Conservation (phyloP, 2,329 filamentous ascomycete species). For the Penicillium paneum region DNA sequence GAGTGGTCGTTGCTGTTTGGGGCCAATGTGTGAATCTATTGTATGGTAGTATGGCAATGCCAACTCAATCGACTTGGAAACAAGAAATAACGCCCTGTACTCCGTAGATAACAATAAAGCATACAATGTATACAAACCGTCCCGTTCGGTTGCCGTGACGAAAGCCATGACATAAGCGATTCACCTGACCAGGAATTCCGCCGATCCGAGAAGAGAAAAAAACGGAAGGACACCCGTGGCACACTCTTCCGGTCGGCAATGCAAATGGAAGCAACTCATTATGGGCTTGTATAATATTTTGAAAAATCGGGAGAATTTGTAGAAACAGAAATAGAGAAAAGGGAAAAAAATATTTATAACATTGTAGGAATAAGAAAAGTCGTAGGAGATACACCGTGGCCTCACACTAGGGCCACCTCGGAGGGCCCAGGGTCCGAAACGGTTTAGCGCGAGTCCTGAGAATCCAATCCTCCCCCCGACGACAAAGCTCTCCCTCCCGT, state of each 20-base stretch:
- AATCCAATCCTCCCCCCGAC: constrained; percentile 40
- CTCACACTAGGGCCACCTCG: constrained; percentile 40
- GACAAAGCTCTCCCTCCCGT: constrained; percentile 44
- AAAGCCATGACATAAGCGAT: constrained; percentile 35
- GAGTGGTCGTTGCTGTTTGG: background rate
- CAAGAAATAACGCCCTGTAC: background rate
- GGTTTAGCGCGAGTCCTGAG: constrained; percentile 41
- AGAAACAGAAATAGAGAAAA: background rate
- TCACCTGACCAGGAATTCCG: constrained; percentile 33
- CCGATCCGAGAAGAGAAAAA: constrained; percentile 39
- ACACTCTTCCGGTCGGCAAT: constrained; percentile 8
- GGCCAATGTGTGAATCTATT: background rate
- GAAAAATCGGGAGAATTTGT: background rate
- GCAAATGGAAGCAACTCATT: background rate
- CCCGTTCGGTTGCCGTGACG: constrained; percentile 34
- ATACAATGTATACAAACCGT: background rate
- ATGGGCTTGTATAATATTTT: background rate
- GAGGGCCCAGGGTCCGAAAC: constrained; percentile 39
- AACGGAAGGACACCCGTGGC: constrained; percentile 27
- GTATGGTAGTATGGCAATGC: background rate
- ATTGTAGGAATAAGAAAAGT: background rate
- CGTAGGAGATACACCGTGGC: constrained; percentile 19
- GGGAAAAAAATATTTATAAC: background rate
- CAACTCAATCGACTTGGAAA: background rate
- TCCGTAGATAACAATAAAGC: background rate